These are phyloP conservation scores for Leccinum broughii DNA, from an alignment of 768 basidiomycete species.

Conservation along the genomic window DNA sequence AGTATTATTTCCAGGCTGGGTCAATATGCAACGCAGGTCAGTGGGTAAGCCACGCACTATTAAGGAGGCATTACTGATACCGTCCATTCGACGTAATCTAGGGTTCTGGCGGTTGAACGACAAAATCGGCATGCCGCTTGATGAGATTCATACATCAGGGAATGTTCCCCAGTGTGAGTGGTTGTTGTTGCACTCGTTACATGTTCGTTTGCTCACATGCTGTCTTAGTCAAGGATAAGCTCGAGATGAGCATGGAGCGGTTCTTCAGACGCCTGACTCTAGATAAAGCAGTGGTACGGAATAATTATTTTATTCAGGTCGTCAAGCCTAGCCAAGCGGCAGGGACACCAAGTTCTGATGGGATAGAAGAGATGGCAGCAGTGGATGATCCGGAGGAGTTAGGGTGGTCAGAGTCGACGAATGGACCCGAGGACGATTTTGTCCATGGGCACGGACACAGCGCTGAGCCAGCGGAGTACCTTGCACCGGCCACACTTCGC, in stretches of 20 bases:
- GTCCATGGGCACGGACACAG: constrained; percentile 32
- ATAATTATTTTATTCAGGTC: constrained; percentile 60
- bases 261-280: constrained; percentile 68
- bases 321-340: constrained; percentile 28
- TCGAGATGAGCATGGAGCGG: constrained; percentile 63
- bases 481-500: constrained; percentile 46
- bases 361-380: constrained; percentile 6
- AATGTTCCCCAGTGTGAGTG: constrained; percentile 70
- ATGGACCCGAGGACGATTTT: constrained; percentile 53
- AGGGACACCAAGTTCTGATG: background rate
- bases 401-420: constrained; percentile 58
- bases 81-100: constrained; percentile 26
- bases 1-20: constrained; percentile 75
- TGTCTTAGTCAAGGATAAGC: constrained; percentile 53
- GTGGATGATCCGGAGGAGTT: constrained; percentile 60
- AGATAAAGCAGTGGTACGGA: constrained; percentile 69
- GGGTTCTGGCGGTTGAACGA: constrained; percentile 78
- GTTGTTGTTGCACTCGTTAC: background rate
- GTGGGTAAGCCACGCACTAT: constrained; percentile 15
- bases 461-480: constrained; percentile 14
- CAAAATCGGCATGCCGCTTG: constrained; percentile 70
- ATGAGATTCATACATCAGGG: constrained; percentile 71
- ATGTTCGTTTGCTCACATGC: constrained; percentile 7
- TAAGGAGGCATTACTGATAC: background rate
- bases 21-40: constrained; percentile 64